Evolutionary conservation across 257 asterid species (phyloP), one percentile per base, ranked within the genome.

Genomic region (Mentha longifolia): DNA sequence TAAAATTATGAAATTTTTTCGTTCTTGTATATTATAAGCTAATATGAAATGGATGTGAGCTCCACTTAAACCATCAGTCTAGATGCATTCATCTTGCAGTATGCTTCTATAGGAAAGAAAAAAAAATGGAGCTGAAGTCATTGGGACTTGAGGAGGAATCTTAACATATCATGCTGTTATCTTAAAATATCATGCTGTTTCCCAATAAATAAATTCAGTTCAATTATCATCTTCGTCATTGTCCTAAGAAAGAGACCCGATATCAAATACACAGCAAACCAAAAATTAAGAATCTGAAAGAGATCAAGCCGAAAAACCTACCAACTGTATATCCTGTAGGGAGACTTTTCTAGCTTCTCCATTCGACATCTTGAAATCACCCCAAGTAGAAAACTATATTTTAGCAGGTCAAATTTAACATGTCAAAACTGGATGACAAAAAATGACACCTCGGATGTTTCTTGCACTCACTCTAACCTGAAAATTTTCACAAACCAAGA

Each of bases 291-390:
- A 41, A n/a, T 54, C 17, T 5, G 37, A 31, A 31, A 31, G 37
- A 31, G 37, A 31, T 31, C 37, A 46, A 22, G 30, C 43, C 6
- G 65, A 63, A 57, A 58, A 49, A 73, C 92, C 76, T 83, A 89
- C 97, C 89, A 79, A 57, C 55, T 86, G 88, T 82, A 91, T 78
- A 75, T 91, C 96, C 71, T 87, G 81, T 8, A 81, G 74, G 42
- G 90, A 75, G 55, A 87, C 85, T 73, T 70, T 86, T 67, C 84
- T 82, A 50, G 46, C 83, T 61, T 79, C 85, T 76, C 86, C 85
- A 58, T 76, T 77, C 15, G 92, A 68, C 97, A 91, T 91, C 72
- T 75, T 74, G 70, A 72, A 73, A 72, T 54, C 65, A 42, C 58
- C 39, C 41, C 59, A 73, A 61, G 30, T 39, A 54, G 71, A 65